Base-by-base conservation (phyloP, 2,329 filamentous ascomycete species). In the Diaporthe velutina region DNA sequence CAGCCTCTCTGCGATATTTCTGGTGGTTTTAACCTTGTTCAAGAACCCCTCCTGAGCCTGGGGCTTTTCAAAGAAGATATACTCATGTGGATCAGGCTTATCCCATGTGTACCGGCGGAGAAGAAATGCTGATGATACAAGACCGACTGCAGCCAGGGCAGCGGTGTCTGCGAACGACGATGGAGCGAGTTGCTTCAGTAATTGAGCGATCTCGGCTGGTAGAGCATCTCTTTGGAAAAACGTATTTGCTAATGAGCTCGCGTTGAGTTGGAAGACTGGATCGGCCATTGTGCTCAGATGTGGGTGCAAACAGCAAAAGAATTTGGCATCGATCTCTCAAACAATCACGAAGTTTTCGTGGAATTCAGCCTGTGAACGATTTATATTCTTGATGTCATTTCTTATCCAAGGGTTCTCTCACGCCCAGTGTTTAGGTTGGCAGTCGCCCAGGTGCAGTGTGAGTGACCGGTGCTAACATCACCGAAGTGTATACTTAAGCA, bases 101-200 rank as follows among this genome's bases (percentile, higher is more conserved):
- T 77, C 73, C 74, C 74, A 76, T 57, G 58, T 57, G 33, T 73
- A 73, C 13, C 68, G 64, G 28, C 73, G 45, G 15, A 75, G 70
- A 5, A 72, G 33, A 30, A 82, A 84, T 83, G 70, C 81, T 86
- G 13, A 86, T 84, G 3, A 78, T 79, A 45, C 79, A 80, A 1
- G 77, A 4, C 73, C 60, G 25, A 76, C 61, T 40, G 73, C 50
- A 15, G 75, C 73, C 6, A 76, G 57, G 38, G 75, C 73, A n/a
- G 60, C 66, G 17, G 71, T 71, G 28, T 77, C 75, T 58, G 48
- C 48, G 22, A 64, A 71, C 4, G 60, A 54, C 15, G 72, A 38
- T 4, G 64, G 71, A 15, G 42, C 38, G 33, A 68, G 22, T 25
- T 58, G 71, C 30, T 45, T 55, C 48, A 70, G 78, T 74, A 68